phyloP scores from a whole-genome alignment of 805 yeast genomes.

The Ogataea haglerorum region DNA sequence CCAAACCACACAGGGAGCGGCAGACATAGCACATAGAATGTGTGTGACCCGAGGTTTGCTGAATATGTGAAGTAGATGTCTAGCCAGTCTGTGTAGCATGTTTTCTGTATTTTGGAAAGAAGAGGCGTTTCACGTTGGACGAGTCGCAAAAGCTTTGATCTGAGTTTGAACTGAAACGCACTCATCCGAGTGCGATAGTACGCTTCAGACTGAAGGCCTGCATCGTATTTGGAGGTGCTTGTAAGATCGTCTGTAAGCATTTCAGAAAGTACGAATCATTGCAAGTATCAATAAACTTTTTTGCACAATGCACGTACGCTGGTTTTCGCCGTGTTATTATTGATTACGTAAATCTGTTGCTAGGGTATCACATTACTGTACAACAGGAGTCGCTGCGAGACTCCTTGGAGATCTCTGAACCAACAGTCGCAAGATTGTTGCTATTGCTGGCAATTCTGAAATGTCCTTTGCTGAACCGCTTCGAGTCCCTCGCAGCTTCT shows the following conservation, averaged over 20 bases:
- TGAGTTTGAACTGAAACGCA: constrained; percentile 48
- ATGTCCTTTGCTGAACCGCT: constrained; percentile 22
- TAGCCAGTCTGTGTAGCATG: constrained; percentile 43
- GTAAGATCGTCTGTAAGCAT: constrained; percentile 8
- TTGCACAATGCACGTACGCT: neutral
- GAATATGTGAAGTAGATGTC: constrained; percentile 83
- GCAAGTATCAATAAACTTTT: neutral
- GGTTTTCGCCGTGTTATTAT: neutral
- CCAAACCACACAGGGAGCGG: constrained; percentile 89
- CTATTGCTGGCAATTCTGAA: constrained; percentile 22
- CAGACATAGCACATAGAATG: constrained; percentile 85
- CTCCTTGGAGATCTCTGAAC: constrained; percentile 5
- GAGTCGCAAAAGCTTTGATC: constrained; percentile 52
- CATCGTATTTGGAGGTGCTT: constrained; percentile 44
- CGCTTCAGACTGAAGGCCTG: constrained; percentile 67
- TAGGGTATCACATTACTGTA: constrained; percentile 6
- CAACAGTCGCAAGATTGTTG: constrained; percentile 8
- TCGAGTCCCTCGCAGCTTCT: constrained; percentile 12
- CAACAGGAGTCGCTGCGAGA: constrained; percentile 11
- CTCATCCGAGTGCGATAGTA: constrained; percentile 63
- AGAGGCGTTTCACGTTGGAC: constrained; percentile 63
- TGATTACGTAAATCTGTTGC: neutral
- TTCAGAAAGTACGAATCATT: neutral
- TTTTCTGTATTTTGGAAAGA: constrained; percentile 54
- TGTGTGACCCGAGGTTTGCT: constrained; percentile 88